Conservation (phyloP, 2,329 filamentous ascomycete species). For the Fusarium sp. region DNA sequence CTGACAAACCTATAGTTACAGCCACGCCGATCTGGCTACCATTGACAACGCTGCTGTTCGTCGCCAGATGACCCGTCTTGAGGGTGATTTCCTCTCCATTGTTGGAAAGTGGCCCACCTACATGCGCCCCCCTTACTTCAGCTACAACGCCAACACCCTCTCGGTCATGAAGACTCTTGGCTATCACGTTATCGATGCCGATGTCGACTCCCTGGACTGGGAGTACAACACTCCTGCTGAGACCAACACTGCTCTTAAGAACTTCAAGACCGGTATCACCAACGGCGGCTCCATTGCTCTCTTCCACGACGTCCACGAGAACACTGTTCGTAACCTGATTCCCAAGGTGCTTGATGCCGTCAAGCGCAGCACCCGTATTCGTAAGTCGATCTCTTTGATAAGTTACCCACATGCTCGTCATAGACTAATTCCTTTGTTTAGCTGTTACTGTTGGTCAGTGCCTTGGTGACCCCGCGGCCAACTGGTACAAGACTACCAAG, state of each 20-base stretch:
- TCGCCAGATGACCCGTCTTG: slow-evolving; percentile 56
- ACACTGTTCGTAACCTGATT: slow-evolving; percentile 52
- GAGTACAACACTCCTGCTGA: slow-evolving; percentile 52
- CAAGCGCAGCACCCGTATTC: slow-evolving; percentile 30
- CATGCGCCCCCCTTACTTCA: slow-evolving; percentile 59
- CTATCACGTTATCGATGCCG: slow-evolving; percentile 68
- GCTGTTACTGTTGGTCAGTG: slow-evolving; percentile 50
- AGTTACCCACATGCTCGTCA: no score
- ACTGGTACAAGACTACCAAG: slow-evolving; percentile 38
- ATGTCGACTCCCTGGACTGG: slow-evolving; percentile 71
- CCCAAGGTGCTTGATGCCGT: slow-evolving; percentile 34
- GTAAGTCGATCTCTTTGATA: neutral
- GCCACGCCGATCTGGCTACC: slow-evolving; percentile 56
- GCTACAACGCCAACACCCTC: slow-evolving; percentile 52
- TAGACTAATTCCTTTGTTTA: slow-evolving; percentile 45
- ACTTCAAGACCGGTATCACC: slow-evolving; percentile 51
- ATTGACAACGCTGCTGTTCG: slow-evolving; percentile 46
- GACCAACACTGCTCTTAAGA: slow-evolving; percentile 35
- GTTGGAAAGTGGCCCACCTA: slow-evolving; percentile 53
- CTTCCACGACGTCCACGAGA: slow-evolving; percentile 62
- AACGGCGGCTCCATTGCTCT: slow-evolving; percentile 62
- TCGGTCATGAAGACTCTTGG: slow-evolving; percentile 56
- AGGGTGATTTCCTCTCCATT: slow-evolving; percentile 55
- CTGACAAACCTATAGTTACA: slow-evolving; percentile 56
- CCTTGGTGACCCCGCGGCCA: slow-evolving; percentile 38